Base-by-base conservation (phyloP, 352 stramenopile genomes). In the Phytophthora colocasiae region DNA sequence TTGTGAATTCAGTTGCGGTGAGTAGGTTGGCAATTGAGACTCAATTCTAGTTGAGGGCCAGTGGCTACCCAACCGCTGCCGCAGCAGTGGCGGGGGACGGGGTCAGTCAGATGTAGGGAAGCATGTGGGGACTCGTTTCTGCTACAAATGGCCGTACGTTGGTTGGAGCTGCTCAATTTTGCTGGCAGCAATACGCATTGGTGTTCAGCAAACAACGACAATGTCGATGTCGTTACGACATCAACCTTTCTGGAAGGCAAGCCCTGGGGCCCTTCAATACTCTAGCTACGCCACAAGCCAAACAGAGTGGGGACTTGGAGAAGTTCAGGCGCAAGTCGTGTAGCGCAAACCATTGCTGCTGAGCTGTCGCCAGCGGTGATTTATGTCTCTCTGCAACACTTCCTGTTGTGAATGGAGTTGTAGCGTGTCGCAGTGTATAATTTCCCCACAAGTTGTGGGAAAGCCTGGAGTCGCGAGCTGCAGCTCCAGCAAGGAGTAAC, bases 101-200 rank as follows among this genome's bases (percentile, higher is more conserved):
- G 67, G 61, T 75, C 61, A 63, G 71, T 48, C 62, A 63, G 54
- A 52, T 67, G 55, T 59, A 17, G 53, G 46, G 32, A 39, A 62
- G 60, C 66, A 74, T 38, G 53, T 69, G 46, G 65, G 6, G 58
- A 69, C 66, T 69, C 66, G 66, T 70, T 70, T 74, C 59, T 70
- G 66, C 60, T 74, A 66, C 59, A 63, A 63, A 64, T 57, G 52
- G 43, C 31, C 36, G 56, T 34, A 54, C 19, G 50, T 29, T 64
- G 45, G 22, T 22, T 22, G 51, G 32, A 58, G 40, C 34, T 59
- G 36, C 44, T 59, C 26, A 49, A 51, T 31, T 64, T 59, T 41
- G 32, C 31, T 27, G 50, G 32, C 34, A 39, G 17, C 27, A 61
- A 54, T 40, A 24, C 27, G 14, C 52, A 40, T 51, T 31, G 50